Base-by-base conservation (phyloP, 345 rosid species). In the Citrus sp. region DNA sequence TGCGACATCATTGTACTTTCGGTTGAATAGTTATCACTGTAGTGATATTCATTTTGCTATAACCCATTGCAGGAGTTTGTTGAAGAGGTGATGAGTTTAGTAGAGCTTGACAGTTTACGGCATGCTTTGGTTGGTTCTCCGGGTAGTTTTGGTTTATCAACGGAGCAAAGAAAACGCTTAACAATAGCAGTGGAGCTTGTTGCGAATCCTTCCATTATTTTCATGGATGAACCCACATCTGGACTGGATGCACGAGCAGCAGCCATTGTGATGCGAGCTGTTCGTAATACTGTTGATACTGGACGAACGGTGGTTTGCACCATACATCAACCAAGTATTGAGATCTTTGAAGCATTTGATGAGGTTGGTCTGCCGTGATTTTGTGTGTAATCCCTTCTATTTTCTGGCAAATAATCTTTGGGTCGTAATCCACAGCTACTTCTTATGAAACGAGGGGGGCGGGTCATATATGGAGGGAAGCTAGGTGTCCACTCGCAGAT, bases 391-490 rank as follows among this genome's bases (percentile, higher is more conserved):
- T 22, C 54, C 1, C 70, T 21, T 80, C 49, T 55, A 13, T 75
- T 82, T 67, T 77, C 25, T 51, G 55, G 37, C 62, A 35, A 34
- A 13, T n/a, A 51, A 35, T 37, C 10, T 64, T 61, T 60, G 34
- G 42, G 68, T 59, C 65, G 27, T 80, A 13, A 58, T 70, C 37
- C 30, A 46, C 92, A 95, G 97, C 86, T 94, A 67, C 93, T 94
- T 84, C 94, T 94, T n/a, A 90, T 93, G 97, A 94, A 94, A 87
- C 90, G 97, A 78, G 98, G 98, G 46, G 98, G 97, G 7, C 87
- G 82, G 28, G 94, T 92, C 72, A 93, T 94, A 81, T 90, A 92
- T 72, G 97, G 95, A 70, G 97, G 98, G 51, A 90, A 90, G 79
- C 90, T 94, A 74, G 97, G 98, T 21, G 74, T 74, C 70, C 83